Conservation (phyloP, 2,329 filamentous ascomycete species). For the Sporothrix inflata region DNA sequence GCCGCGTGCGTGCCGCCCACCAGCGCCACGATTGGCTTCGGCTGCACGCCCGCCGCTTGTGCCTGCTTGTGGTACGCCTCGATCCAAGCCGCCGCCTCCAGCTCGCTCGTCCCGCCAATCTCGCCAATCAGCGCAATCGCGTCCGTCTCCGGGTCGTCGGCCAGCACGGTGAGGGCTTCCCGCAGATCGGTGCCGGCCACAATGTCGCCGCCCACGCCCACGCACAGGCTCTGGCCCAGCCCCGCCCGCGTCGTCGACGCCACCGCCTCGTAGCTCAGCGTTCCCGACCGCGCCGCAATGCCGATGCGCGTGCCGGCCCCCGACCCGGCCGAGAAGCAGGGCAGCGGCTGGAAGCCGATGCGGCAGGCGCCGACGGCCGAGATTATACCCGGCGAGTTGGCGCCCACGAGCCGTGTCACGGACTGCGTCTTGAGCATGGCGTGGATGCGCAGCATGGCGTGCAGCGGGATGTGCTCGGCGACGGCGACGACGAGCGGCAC, state of each 20-base stretch:
- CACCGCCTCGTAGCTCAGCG: conserved; percentile 78
- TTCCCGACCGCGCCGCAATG: conserved; percentile 80
- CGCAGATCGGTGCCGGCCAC: conserved; percentile 75
- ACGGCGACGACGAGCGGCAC: conserved; percentile 78
- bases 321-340: conserved; percentile 68
- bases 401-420: conserved; percentile 72
- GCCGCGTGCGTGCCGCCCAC: conserved; percentile 69
- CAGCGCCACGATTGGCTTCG: conserved; percentile 71
- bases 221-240: conserved; percentile 74
- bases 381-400: conserved; percentile 82
- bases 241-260: conserved; percentile 74
- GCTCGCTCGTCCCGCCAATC: conserved; percentile 69
- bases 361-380: conserved; percentile 73
- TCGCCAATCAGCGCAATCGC: conserved; percentile 75
- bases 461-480: conserved; percentile 77
- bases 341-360: conserved; percentile 77
- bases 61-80: conserved; percentile 62
- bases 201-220: conserved; percentile 77
- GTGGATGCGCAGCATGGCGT: conserved; percentile 73
- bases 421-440: conserved; percentile 72
- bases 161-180: conserved; percentile 69
- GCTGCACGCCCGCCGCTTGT: conserved; percentile 61
- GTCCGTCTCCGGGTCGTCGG: conserved; percentile 68
- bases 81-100: conserved; percentile 76
- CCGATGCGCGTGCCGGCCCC: conserved; percentile 57